Base-by-base conservation (phyloP, 2,329 filamentous ascomycete genomes). In the Albophoma yamanashiensis region DNA sequence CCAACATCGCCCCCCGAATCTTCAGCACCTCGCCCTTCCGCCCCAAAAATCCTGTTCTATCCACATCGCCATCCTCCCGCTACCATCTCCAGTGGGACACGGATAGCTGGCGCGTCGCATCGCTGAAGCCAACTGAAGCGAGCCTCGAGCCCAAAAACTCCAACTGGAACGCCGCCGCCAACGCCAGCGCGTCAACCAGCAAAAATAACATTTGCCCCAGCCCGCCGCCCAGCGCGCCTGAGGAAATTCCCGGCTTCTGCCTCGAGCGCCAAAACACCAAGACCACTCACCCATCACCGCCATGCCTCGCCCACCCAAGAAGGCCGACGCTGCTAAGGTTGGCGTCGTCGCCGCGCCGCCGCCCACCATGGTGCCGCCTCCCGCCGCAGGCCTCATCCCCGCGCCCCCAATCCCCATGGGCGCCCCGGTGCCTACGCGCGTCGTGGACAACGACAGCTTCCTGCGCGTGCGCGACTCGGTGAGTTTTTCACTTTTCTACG, bases 381-480 rank as follows among this genome's bases (percentile, higher is more conserved):
- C 67, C 25, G 59, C 64, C 27, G 58, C 64, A 25, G 55, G 57
- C 55, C 60, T 65, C 45, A 60, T 66, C 56, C 63, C 63, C 56
- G 59, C 57, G 45, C 62, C 59, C 36, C 60, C 55, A 36, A 55
- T 65, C 22, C 60, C 58, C 39, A 39, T 66, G 43, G 60, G 64
- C 45, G 61, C 63, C 31, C 60, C 58, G 15, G 58, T 66, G 55
- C 64, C 68, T 57, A 68, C 72, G 62, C 73, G 72, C 60, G 69
- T 78, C 50, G 83, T 89, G 64, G 85, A 91, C 63, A 81, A 89
- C 60, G 87, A 91, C 61, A 88, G 90, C 73, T 93, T 93, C 72
- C 82, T 90, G 62, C 82, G 87, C 70, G 91, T 92, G 56, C 85
- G 91, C 69, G 91, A 95, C 72, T 87, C 85, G 72, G 91, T 95